A percentile compares a stretch with the other conserved stretches of the same genome.
Evolutionary conservation across 208 protist species (phyloP).

Genomic region (Crithidia sp.): DNA sequence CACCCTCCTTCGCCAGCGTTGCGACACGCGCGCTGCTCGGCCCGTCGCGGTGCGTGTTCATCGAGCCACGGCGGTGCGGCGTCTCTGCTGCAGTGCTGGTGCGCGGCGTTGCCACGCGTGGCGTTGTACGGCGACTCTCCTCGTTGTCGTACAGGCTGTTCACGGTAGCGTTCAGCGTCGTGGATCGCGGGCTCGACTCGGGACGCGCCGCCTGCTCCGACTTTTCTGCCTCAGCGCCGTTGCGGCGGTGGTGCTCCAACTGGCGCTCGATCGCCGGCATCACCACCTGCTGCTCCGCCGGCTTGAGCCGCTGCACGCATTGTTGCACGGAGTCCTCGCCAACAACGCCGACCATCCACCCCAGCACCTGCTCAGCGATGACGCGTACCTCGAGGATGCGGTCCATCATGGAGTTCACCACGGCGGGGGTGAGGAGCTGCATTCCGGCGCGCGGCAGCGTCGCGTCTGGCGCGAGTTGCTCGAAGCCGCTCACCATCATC

Average conservation of each 20-base stretch:
- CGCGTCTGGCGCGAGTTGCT: conserved; percentile 44
- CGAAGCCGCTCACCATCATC: conserved; percentile 73
- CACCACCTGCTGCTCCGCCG: conserved; percentile 81
- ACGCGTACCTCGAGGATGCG: conserved; percentile 82
- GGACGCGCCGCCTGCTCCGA: conserved; percentile 1
- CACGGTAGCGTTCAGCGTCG: conserved; percentile 18
- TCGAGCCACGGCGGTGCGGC: conserved; percentile 19
- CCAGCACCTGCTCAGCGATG: conserved; percentile 76
- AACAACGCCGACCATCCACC: conserved; percentile 63
- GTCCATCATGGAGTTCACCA: conserved; percentile 79
- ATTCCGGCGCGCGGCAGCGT: conserved; percentile 49
- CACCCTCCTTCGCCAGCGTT: background rate
- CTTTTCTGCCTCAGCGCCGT: background rate
- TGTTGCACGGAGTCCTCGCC: conserved; percentile 69
- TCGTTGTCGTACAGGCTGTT: conserved; percentile 29
- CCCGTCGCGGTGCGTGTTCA: background rate
- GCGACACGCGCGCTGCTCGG: background rate
- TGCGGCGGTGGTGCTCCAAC: conserved; percentile 39
- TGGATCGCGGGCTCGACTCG: background rate
- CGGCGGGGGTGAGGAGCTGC: conserved; percentile 56
- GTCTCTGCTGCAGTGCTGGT: conserved; percentile 13
- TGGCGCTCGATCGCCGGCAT: conserved; percentile 76
- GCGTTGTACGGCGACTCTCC: conserved; percentile 20
- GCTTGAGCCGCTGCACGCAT: conserved; percentile 64
- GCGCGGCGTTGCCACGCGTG: conserved; percentile 7